A percentile compares a stretch with the other conserved stretches of the same genome.
These are phyloP conservation scores for Alternaria sp. DNA, from an alignment of 2,329 filamentous ascomycete genomes.

Conservation along the genomic window DNA sequence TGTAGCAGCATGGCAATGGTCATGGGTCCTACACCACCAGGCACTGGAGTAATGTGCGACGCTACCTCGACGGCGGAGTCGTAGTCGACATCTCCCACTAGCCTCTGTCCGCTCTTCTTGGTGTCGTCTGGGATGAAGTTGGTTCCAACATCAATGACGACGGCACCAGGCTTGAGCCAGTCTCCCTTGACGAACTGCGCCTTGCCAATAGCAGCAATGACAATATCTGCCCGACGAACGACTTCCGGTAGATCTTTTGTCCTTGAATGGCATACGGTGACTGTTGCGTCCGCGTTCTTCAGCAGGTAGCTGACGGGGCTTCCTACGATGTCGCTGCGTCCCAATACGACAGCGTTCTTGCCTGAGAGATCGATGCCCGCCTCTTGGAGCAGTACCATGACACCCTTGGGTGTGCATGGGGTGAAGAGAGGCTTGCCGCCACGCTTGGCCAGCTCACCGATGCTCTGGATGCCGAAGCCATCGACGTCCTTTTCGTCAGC, in stretches of 20 bases:
- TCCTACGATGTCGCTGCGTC: slow-evolving; percentile 95
- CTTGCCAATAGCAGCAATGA: slow-evolving; percentile 91
- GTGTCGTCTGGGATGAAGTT: slow-evolving; percentile 91
- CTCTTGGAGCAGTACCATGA: slow-evolving; percentile 90
- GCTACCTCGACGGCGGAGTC: slow-evolving; percentile 84
- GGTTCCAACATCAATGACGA: slow-evolving; percentile 97
- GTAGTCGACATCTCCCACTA: slow-evolving; percentile 95
- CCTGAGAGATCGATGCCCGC: slow-evolving; percentile 83
- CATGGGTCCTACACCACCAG: slow-evolving; percentile 97
- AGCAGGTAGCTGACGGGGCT: slow-evolving; percentile 95
- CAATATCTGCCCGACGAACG: slow-evolving; percentile 84
- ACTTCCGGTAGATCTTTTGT: slow-evolving; percentile 76
- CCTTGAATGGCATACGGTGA: slow-evolving; percentile 94
- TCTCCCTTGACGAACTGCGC: slow-evolving; percentile 90
- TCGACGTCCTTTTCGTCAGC: slow-evolving; percentile 96
- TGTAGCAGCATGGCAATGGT: slow-evolving; percentile 97
- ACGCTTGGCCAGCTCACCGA: slow-evolving; percentile 95
- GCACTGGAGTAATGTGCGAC: slow-evolving; percentile 93
- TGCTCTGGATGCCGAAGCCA: slow-evolving; percentile 92
- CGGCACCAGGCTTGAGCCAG: slow-evolving; percentile 92
- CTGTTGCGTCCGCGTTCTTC: slow-evolving; percentile 94
- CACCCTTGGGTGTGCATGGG: slow-evolving; percentile 95
- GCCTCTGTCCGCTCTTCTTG: slow-evolving; percentile 89
- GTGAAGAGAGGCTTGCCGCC: slow-evolving; percentile 88
- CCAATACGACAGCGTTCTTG: slow-evolving; percentile 93